These are phyloP conservation scores for Fusarium penzigii DNA, from an alignment of 2,329 filamentous ascomycete species.

Conservation along the genomic window DNA sequence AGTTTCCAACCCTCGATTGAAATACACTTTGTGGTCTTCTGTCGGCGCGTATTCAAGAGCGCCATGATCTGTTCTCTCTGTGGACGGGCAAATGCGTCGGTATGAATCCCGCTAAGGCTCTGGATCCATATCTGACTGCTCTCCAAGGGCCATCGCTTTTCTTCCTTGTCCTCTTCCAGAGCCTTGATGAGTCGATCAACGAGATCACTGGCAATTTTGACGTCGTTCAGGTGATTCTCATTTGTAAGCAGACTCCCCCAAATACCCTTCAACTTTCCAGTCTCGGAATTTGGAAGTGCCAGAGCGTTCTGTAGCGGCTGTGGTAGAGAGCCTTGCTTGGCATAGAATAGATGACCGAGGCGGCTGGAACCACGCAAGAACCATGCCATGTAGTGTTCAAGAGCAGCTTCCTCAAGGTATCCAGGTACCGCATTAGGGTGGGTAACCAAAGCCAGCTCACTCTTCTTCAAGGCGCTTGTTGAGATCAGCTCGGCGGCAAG, in stretches of 20 bases:
- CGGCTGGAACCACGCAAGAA: constrained; percentile 36
- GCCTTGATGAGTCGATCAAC: constrained; percentile 34
- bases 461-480: constrained; percentile 22
- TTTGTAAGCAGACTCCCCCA: constrained; percentile 38
- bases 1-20: constrained; percentile 36
- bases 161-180: constrained; percentile 30
- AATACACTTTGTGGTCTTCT: constrained; percentile 27
- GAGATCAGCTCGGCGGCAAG: constrained; percentile 34
- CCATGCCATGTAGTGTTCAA: constrained; percentile 38
- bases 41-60: constrained; percentile 31
- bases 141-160: constrained; percentile 35
- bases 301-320: constrained; percentile 28
- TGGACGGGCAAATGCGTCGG: constrained; percentile 42
- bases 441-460: constrained; percentile 17
- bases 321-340: constrained; percentile 26
- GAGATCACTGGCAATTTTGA: constrained; percentile 33
- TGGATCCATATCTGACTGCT: constrained; percentile 33
- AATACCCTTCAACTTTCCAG: constrained; percentile 19
- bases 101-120: constrained; percentile 36
- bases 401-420: constrained; percentile 28
- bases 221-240: constrained; percentile 40
- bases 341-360: constrained; percentile 31
- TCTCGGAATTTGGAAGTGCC: constrained; percentile 15
- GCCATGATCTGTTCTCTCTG: constrained; percentile 47
- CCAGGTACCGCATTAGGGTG: constrained; percentile 17